Conservation (phyloP, 495 filamentous ascomycete genomes). For the Clohesyomyces aquaticus region DNA sequence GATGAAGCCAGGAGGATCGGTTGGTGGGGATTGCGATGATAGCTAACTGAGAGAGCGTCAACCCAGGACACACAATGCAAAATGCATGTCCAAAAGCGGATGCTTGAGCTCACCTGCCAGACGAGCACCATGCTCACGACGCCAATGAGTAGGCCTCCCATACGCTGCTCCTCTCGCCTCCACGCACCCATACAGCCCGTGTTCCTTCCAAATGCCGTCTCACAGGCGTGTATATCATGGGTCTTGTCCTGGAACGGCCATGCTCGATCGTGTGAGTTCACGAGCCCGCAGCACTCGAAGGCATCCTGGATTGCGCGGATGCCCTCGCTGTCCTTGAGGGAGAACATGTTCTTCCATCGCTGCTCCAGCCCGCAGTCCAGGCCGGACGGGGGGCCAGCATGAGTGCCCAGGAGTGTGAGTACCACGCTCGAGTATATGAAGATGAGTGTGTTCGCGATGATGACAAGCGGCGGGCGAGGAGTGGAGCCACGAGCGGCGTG, state of each 20-base stretch:
- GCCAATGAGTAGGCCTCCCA: slow-evolving; percentile 44
- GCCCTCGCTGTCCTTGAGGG: slow-evolving; percentile 51
- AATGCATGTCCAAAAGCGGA: background rate
- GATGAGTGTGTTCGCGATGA: slow-evolving; percentile 54
- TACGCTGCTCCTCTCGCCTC: slow-evolving; percentile 44
- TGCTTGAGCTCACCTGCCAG: slow-evolving; percentile 42
- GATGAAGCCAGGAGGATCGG: slow-evolving; percentile 22
- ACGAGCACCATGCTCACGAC: slow-evolving; percentile 44
- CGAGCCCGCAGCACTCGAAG: slow-evolving; percentile 67
- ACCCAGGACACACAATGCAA: background rate
- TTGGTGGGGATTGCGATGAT: slow-evolving; percentile 28
- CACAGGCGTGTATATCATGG: slow-evolving; percentile 38
- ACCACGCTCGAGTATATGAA: slow-evolving; percentile 53
- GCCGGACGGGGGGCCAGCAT: slow-evolving; percentile 53
- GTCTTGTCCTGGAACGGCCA: slow-evolving; percentile 57
- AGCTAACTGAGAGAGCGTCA: slow-evolving; percentile 16
- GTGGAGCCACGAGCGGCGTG: slow-evolving; percentile 41
- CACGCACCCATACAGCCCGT: slow-evolving; percentile 37
- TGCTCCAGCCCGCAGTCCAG: slow-evolving; percentile 58
- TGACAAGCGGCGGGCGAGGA: slow-evolving; percentile 47
- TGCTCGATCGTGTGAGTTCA: slow-evolving; percentile 57
- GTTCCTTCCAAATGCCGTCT: slow-evolving; percentile 34
- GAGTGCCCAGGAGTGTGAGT: slow-evolving; percentile 60
- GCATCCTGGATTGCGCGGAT: slow-evolving; percentile 67
- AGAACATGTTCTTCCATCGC: slow-evolving; percentile 59